These are phyloP conservation scores for Westerdykella sp. DNA, from an alignment of 2,329 filamentous ascomycete genomes.

Conservation along the genomic window DNA sequence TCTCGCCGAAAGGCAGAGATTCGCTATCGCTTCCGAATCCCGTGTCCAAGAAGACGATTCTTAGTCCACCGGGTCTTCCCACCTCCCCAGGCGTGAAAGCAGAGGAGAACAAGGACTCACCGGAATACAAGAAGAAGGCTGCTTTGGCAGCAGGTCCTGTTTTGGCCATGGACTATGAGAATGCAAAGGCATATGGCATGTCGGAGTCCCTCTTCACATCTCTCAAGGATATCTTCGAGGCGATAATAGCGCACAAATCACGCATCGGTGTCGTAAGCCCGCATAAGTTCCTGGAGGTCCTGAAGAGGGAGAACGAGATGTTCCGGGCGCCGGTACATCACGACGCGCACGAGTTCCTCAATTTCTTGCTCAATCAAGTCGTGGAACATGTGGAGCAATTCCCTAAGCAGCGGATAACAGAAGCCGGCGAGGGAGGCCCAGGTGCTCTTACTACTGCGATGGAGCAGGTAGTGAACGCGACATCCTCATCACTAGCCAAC, in stretches of 20 bases:
- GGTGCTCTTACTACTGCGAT: slow-evolving; percentile 5
- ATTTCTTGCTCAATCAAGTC: slow-evolving; percentile 89
- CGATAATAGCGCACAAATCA: slow-evolving; percentile 72
- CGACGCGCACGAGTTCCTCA: slow-evolving; percentile 95
- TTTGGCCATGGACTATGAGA: slow-evolving; percentile 76
- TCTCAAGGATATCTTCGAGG: slow-evolving; percentile 92
- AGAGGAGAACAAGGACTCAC: slow-evolving; percentile 89
- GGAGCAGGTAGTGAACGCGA: slow-evolving; percentile 12
- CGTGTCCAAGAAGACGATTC: slow-evolving; percentile 29
- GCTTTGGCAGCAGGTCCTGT: slow-evolving; percentile 83
- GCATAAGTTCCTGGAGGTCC: slow-evolving; percentile 85
- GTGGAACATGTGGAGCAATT: slow-evolving; percentile 91
- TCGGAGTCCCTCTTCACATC: slow-evolving; percentile 91
- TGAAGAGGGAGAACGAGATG: slow-evolving; percentile 93
- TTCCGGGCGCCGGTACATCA: slow-evolving; percentile 97
- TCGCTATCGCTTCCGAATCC: slow-evolving; percentile 30
- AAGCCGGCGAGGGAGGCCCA: slow-evolving; percentile 21
- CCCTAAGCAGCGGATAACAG: slow-evolving; percentile 55
- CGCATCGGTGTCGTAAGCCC: slow-evolving; percentile 88
- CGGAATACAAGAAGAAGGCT: slow-evolving; percentile 97
- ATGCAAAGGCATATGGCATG: slow-evolving; percentile 78
- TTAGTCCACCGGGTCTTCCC: not conserved
- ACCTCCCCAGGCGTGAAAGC: slow-evolving; percentile 56
- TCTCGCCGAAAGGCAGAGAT: slow-evolving; percentile 52
- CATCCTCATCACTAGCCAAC: slow-evolving; percentile 12